Percentiles rank a stretch among this genome's conserved stretches.
phyloP scores from a whole-genome alignment of 2,329 filamentous ascomycete species.

The Xylaria sp. region DNA sequence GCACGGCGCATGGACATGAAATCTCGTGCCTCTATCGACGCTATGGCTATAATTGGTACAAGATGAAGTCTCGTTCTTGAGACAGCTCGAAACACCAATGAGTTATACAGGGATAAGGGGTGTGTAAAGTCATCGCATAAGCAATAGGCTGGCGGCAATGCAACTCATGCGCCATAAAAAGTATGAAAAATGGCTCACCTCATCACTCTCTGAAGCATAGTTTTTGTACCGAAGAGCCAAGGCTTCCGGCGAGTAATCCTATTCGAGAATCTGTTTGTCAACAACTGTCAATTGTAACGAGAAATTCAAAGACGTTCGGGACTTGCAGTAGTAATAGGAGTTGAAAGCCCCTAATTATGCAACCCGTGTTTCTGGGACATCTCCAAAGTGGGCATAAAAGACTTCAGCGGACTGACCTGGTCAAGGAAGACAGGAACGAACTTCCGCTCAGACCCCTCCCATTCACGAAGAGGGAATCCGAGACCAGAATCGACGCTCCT shows the following conservation, averaged over 20 bases:
- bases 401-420: conserved; percentile 32
- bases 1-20: conserved; percentile 2
- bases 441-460: conserved; percentile 63
- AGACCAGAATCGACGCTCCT: conserved; percentile 49
- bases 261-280: too few species aligned
- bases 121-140: background rate
- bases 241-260: conserved; percentile 66
- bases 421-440: conserved; percentile 72
- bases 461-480: conserved; percentile 55
- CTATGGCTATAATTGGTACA: conserved; percentile 8
- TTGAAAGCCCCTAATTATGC: background rate
- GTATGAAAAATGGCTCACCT: conserved; percentile 38
- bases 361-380: background rate
- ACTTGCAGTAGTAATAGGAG: background rate
- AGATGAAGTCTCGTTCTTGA: background rate
- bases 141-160: background rate
- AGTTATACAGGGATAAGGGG: background rate
- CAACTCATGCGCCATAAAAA: background rate
- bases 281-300: too few species aligned
- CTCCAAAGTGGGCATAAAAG: background rate
- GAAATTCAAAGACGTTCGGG: background rate
- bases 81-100: conserved; percentile 2
- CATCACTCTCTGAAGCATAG: conserved; percentile 57
- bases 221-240: conserved; percentile 66
- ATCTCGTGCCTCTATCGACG: conserved; percentile 24